A percentile compares a stretch with the other conserved stretches of the same genome.
Conservation (phyloP, 31 red algal genomes). For the Odonthalia washingtoniensis region DNA sequence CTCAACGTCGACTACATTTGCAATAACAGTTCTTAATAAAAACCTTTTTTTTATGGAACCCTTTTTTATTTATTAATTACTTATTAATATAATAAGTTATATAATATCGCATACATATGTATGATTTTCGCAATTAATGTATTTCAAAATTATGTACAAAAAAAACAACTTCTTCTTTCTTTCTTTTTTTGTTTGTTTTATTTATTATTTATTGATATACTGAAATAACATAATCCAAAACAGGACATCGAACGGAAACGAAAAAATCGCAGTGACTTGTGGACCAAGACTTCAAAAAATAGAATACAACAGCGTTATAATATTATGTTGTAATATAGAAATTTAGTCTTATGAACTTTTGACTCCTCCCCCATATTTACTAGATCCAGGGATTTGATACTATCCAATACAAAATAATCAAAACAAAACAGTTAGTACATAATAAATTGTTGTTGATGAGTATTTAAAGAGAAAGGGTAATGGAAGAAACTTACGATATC, state of each 20-base stretch:
- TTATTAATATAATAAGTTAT: neutral
- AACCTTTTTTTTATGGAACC: neutral
- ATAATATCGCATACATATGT: neutral
- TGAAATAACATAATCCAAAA: too few species aligned
- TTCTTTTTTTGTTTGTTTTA: neutral
- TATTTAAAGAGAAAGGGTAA: neutral
- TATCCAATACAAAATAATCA: neutral
- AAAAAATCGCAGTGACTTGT: too few species aligned
- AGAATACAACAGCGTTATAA: neutral
- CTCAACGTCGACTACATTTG: neutral
- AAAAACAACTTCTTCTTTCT: neutral
- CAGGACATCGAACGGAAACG: too few species aligned
- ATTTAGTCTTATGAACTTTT: neutral
- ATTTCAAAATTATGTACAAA: neutral
- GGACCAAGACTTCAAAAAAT: too few species aligned
- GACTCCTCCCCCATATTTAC: too few species aligned
- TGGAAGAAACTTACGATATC: conserved; percentile 66
- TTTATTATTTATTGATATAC: neutral
- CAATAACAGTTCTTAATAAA: neutral
- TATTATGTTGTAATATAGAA: neutral
- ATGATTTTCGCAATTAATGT: neutral
- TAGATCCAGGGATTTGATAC: too few species aligned
- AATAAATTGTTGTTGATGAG: neutral
- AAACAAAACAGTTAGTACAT: neutral
- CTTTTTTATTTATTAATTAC: neutral